Evolutionary conservation across 2,329 filamentous ascomycete genomes (phyloP), one percentile per base, ranked within the genome.

Genomic region (Ophiognomonia clavigignenti-juglandacearum): DNA sequence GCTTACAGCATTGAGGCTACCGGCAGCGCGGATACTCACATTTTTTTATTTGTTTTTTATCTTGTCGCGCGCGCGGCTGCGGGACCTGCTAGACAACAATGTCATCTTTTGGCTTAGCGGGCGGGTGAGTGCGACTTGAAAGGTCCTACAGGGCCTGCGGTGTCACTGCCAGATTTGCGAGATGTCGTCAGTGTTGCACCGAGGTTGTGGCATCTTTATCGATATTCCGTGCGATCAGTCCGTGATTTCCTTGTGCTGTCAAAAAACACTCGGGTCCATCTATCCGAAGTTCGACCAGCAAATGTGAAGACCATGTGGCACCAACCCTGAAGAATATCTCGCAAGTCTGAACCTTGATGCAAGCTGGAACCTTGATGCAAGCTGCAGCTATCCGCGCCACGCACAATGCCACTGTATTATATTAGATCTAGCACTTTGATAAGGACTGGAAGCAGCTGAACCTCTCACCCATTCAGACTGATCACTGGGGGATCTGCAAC

Each of bases 401-500:
- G 29, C 29, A 31, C 29, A 4, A 13, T 6, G 29, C 11, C 11
- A n/a, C 10, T 31, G 29, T 4, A n/a, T 16, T 24, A 14, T 18
- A 27, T 10, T 18, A 24, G 18, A 31, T 10, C 38, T 14, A 18
- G 39, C n/a, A 41, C 19, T 18, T 19, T 31, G 26, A 31, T 42
- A 24, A 29, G 16, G 6, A 42, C 10, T n/a, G 6, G 18, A n/a
- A 24, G 18, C 19, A 39, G 20, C 26, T 20, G 11, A 22, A 13
- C 27, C 13, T 26, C 13, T 23, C 36, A 32, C 43, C 36, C n/a
- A 34, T 18, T 22, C 13, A 19, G 23, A 7, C 24, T 39, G 36
- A 45, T 34, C 27, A 16, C 11, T 14, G 16, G 32, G 34, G 23
- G 47, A 44, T 48, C 37, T 35, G 27, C 29, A 35, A 35, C 24